phyloP scores from a whole-genome alignment of 73 alveolate species.

The Symbiodinium pilosum region DNA sequence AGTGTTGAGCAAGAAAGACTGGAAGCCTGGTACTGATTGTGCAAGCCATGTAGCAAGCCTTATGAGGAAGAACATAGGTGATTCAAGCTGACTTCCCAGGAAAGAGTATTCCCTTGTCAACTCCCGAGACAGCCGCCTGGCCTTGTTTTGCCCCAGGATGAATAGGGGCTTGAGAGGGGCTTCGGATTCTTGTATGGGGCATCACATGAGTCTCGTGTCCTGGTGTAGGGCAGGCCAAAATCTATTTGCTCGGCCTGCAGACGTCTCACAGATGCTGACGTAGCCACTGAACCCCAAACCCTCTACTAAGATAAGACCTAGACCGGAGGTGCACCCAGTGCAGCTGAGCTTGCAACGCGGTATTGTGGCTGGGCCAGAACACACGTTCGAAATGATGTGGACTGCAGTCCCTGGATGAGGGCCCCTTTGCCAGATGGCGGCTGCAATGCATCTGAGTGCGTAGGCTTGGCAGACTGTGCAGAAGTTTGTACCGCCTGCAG shows the following conservation, averaged over 20 bases:
- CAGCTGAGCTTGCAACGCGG: neutral
- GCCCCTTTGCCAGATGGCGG: neutral
- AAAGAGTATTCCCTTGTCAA: neutral
- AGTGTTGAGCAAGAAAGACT: too few relatives aligned
- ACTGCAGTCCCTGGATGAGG: neutral
- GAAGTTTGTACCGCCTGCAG: neutral
- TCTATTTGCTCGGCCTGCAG: too few relatives aligned
- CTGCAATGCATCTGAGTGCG: neutral
- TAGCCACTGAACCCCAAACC: neutral
- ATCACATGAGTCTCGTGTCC: too few relatives aligned
- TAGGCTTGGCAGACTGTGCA: neutral
- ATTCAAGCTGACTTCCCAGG: too few relatives aligned
- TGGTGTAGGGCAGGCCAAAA: too few relatives aligned
- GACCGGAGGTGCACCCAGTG: neutral
- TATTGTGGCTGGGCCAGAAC: constrained; percentile 2
- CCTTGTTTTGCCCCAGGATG: neutral
- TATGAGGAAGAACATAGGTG: too few relatives aligned
- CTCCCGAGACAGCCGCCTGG: neutral
- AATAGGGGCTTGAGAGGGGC: too few relatives aligned
- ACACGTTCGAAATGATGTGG: neutral
- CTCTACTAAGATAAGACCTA: neutral
- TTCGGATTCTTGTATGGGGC: neutral
- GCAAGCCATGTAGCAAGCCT: too few relatives aligned
- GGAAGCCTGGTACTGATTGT: too few relatives aligned
- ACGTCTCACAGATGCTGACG: neutral